Evolutionary conservation across 2,329 filamentous ascomycete genomes (phyloP).

Genomic region (Aaosphaeria arxii): DNA sequence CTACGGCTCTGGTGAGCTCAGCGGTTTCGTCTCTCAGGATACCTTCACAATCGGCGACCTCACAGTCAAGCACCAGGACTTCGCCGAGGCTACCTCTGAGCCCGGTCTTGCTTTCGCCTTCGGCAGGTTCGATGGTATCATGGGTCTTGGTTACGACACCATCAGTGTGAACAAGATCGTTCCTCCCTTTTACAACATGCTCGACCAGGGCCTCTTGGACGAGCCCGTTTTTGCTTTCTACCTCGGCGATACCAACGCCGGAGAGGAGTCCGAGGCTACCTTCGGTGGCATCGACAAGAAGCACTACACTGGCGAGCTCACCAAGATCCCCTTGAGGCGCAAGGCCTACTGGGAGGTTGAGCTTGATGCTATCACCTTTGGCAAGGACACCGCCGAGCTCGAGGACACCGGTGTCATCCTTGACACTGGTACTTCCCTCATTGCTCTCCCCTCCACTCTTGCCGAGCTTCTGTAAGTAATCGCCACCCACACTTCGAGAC

Average conservation of each 20-base stretch:
- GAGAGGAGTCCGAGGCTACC: constrained; percentile 76
- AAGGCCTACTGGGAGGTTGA: constrained; percentile 99
- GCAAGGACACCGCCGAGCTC: constrained; percentile 79
- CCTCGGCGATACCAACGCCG: constrained; percentile 71
- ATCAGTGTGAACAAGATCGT: constrained; percentile 96
- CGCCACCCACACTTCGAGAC: constrained; percentile 1
- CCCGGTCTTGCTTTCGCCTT: constrained; percentile 97
- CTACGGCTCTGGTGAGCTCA: constrained; percentile 92
- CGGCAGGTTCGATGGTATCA: constrained; percentile 93
- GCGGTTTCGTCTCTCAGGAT: constrained; percentile 91
- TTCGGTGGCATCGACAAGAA: constrained; percentile 86
- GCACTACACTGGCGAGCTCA: constrained; percentile 82
- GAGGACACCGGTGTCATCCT: constrained; percentile 95
- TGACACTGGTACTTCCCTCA: constrained; percentile 96
- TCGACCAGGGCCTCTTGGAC: constrained; percentile 85
- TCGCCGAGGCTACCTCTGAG: constrained; percentile 93
- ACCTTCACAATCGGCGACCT: constrained; percentile 83
- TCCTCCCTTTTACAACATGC: constrained; percentile 94
- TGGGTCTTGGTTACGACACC: constrained; percentile 90
- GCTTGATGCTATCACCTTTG: constrained; percentile 86
- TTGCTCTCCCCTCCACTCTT: constrained; percentile 85
- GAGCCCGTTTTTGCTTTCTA: constrained; percentile 97
- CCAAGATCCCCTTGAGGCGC: constrained; percentile 89
- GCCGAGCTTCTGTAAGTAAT: constrained; percentile 76
- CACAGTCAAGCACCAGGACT: constrained; percentile 83